Evolutionary conservation across 164 flowering plant species (phyloP).

Genomic region (Liriodendron chinense): DNA sequence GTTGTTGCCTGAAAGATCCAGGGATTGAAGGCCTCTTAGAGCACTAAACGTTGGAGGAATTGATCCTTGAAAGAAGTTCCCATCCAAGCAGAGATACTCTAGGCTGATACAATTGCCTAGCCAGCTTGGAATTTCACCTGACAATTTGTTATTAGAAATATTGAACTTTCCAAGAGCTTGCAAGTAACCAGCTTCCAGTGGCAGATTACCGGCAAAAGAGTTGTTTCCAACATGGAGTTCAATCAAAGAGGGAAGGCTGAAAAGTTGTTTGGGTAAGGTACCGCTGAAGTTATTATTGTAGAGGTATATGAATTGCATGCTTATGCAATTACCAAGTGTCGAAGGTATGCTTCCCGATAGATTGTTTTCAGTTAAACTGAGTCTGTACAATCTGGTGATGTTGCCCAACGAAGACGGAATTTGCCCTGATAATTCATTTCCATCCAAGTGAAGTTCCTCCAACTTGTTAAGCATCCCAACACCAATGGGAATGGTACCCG

Average conservation of each 20-base stretch:
- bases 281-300: neutral
- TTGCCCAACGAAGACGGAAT: neutral
- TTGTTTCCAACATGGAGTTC: neutral
- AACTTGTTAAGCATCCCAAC: conserved; percentile 1
- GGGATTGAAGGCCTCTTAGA: conserved; percentile 8
- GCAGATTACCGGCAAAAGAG: conserved; percentile 4
- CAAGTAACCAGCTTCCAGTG: conserved; percentile 8
- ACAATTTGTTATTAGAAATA: conserved; percentile 11
- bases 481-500: neutral
- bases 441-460: neutral
- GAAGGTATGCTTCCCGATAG: conserved; percentile 4
- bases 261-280: neutral
- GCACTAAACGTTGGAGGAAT: conserved; percentile 13
- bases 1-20: conserved; percentile 6
- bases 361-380: neutral
- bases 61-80: conserved; percentile 12
- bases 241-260: neutral
- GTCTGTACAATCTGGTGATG: neutral
- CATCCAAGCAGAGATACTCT: conserved; percentile 8
- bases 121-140: conserved; percentile 12
- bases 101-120: conserved; percentile 12
- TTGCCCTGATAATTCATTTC: neutral
- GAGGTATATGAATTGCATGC: neutral
- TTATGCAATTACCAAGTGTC: neutral
- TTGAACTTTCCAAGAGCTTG: conserved; percentile 5